Evolutionary conservation across 208 protist species (phyloP), one percentile per base, ranked within the genome.

Genomic region (Acanthamoeba lenticulata): DNA sequence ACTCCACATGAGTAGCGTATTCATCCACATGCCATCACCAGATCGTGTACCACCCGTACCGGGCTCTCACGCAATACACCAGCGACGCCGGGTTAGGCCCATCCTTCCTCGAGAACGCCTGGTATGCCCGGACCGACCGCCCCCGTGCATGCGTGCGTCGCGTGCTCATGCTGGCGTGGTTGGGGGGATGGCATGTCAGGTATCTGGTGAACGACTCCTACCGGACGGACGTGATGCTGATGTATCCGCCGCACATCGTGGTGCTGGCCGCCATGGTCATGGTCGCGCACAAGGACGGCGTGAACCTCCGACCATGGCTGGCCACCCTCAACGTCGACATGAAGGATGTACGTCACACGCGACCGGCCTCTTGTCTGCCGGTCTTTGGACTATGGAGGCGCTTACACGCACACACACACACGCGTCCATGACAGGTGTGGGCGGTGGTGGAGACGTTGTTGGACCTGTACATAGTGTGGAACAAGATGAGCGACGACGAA

Each of bases 401-500:
- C n/a, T n/a, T n/a, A n/a, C n/a, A n/a, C n/a, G n/a, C n/a, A n/a
- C n/a, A n/a, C n/a, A n/a, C n/a, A n/a, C n/a, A n/a, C n/a, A n/a
- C 24, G 57, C 57, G 57, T 67, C 47, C 15, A 19, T 52, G 47
- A 27, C 44, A 85, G 74, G 44, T 90, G 52, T 90, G 83, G 83
- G 15, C 29, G 19, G 83, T 90, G 21, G n/a, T 90, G 32, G 57
- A 90, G 47, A 69, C 55, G 47, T 32, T 90, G 29, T 24, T 90
- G 24, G 36, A 90, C 47, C 24, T 90, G 52, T 90, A 90, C 38
- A 69, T 69, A 36, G 83, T 90, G 29, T 90, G 83, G 83, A 72
- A 90, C 83, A 69, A 90, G 83, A 90, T 90, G 83, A 90, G 83
- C 38, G 83, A 90, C 45, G 83, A 90, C 32, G 83, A 90, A 29